phyloP scores from a whole-genome alignment of 2,329 filamentous ascomycete species.

The Exophiala xenobiotica region DNA sequence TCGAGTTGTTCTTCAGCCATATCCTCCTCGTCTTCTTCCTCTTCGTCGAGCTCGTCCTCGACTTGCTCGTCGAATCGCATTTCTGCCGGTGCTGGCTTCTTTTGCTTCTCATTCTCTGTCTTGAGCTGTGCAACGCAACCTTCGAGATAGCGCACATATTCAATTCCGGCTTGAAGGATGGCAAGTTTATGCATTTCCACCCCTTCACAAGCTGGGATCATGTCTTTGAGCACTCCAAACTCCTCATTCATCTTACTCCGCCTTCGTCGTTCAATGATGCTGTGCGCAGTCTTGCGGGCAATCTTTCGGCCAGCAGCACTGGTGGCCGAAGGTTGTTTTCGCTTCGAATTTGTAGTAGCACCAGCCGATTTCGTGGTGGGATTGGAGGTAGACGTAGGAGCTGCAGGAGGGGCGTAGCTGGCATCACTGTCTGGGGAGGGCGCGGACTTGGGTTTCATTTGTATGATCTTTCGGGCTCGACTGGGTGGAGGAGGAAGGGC shows the following conservation, averaged over 20 bases:
- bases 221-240: slow-evolving; percentile 85
- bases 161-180: slow-evolving; percentile 92
- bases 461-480: slow-evolving; percentile 90
- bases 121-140: slow-evolving; percentile 82
- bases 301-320: slow-evolving; percentile 92
- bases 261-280: slow-evolving; percentile 83
- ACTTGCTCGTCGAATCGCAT: slow-evolving; percentile 8
- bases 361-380: slow-evolving; percentile 28
- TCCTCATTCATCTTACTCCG: slow-evolving; percentile 99
- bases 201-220: slow-evolving; percentile 94
- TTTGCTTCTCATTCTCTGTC: slow-evolving; percentile 21
- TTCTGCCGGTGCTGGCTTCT: neutral
- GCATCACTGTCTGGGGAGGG: slow-evolving; percentile 23
- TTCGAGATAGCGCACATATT: slow-evolving; percentile 92
- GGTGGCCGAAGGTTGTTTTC: slow-evolving; percentile 71
- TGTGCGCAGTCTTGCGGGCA: slow-evolving; percentile 93
- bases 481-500: slow-evolving; percentile 88
- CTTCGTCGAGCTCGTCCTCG: slow-evolving; percentile 2
- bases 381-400: slow-evolving; percentile 17
- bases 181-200: slow-evolving; percentile 97
- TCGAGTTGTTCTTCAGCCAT: slow-evolving; percentile 1
- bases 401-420: slow-evolving; percentile 28
- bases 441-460: slow-evolving; percentile 77
- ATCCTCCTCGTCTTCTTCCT: slow-evolving; percentile 13
- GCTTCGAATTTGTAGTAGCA: slow-evolving; percentile 56